phyloP scores from a whole-genome alignment of 768 basidiomycete genomes.

The Trametes gibbosa region DNA sequence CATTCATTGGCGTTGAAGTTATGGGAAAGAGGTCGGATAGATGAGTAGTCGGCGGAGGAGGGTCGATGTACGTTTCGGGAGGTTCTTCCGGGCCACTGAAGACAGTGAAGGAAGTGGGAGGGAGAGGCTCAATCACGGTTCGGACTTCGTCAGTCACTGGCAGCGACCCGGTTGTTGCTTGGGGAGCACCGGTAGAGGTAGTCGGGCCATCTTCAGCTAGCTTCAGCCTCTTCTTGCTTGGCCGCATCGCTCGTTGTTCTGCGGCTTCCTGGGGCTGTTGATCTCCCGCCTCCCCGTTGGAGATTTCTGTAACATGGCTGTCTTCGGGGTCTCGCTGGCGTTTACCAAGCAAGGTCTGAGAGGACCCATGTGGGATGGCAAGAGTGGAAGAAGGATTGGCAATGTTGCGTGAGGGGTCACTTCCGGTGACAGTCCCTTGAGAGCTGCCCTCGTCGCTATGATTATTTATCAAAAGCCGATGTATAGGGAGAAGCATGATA shows the following conservation, averaged over 20 bases:
- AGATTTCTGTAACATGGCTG: slow-evolving; percentile 40
- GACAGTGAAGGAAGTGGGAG: slow-evolving; percentile 45
- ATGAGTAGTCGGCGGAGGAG: slow-evolving; percentile 48
- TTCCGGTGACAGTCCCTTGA: not conserved
- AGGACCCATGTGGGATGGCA: slow-evolving; percentile 33
- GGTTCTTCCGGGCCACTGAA: slow-evolving; percentile 42
- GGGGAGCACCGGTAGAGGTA: not conserved
- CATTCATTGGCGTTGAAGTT: slow-evolving; percentile 28
- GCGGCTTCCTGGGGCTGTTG: slow-evolving; percentile 36
- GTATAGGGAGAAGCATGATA: not conserved
- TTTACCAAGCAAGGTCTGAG: slow-evolving; percentile 60
- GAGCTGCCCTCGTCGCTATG: slow-evolving; percentile 6
- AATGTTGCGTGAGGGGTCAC: not conserved
- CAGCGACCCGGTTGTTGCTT: not conserved
- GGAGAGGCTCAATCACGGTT: slow-evolving; percentile 21
- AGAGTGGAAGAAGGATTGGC: slow-evolving; percentile 13
- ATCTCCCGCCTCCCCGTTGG: slow-evolving; percentile 43
- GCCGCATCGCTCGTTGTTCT: slow-evolving; percentile 39
- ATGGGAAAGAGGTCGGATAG: slow-evolving; percentile 52
- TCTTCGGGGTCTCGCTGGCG: slow-evolving; percentile 53
- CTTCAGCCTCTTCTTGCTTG: slow-evolving; percentile 54
- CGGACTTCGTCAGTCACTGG: slow-evolving; percentile 5
- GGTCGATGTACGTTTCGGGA: slow-evolving; percentile 22
- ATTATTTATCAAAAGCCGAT: not conserved
- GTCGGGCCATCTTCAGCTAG: slow-evolving; percentile 20